These are phyloP conservation scores for Colletotrichum navitas DNA, from an alignment of 2,329 filamentous ascomycete genomes.

Conservation along the genomic window DNA sequence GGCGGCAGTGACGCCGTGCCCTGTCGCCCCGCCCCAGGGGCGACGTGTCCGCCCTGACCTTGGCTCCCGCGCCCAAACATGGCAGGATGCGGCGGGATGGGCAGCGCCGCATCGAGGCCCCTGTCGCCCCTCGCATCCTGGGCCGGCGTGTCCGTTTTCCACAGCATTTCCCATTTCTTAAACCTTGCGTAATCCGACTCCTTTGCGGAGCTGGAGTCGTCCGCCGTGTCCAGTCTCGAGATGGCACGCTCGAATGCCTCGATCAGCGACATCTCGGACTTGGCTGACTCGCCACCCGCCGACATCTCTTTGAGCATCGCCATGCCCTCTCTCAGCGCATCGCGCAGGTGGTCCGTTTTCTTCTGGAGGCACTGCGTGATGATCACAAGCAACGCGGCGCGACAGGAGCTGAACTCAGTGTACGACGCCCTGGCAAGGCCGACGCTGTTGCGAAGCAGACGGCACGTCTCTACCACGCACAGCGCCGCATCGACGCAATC, in stretches of 20 bases:
- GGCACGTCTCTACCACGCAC: slow-evolving; percentile 63
- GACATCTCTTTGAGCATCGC: slow-evolving; percentile 66
- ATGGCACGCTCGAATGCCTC: slow-evolving; percentile 65
- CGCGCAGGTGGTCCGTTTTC: slow-evolving; percentile 56
- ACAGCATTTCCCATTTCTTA: slow-evolving; percentile 54
- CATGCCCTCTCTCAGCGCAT: slow-evolving; percentile 62
- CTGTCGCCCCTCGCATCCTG: slow-evolving; percentile 47
- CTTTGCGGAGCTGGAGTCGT: slow-evolving; percentile 48
- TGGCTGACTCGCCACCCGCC: slow-evolving; percentile 63
- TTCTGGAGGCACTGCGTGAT: slow-evolving; percentile 55
- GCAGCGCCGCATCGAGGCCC: slow-evolving; percentile 26
- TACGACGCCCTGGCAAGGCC: slow-evolving; percentile 68
- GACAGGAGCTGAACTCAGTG: slow-evolving; percentile 68
- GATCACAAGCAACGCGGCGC: slow-evolving; percentile 64
- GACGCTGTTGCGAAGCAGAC: slow-evolving; percentile 61
- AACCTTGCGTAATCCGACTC: slow-evolving; percentile 64
- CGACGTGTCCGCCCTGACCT: slow-evolving; percentile 30
- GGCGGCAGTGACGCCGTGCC: slow-evolving; percentile 47
- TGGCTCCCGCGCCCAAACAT: slow-evolving; percentile 21
- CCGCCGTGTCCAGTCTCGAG: slow-evolving; percentile 59
- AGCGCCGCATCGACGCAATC: slow-evolving; percentile 67
- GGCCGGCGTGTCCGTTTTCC: slow-evolving; percentile 54
- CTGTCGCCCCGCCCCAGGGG: slow-evolving; percentile 30
- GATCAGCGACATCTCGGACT: slow-evolving; percentile 65
- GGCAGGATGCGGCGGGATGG: slow-evolving; percentile 33